Base-by-base conservation (phyloP, 495 filamentous ascomycete genomes). In the Lasiosphaeris hirsuta region DNA sequence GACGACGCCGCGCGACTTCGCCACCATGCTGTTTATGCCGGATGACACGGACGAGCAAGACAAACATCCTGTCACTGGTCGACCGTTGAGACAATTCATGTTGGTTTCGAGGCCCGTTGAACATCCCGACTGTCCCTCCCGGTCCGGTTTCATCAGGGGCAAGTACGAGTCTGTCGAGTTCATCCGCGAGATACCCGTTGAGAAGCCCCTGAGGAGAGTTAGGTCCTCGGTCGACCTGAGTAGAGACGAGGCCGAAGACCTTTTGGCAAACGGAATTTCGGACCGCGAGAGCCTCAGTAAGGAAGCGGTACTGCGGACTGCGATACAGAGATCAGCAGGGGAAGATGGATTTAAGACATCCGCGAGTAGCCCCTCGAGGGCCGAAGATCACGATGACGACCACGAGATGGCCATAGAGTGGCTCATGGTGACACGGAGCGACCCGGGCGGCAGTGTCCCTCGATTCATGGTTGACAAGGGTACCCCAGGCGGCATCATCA, bases 371-470 rank as follows among this genome's bases (percentile, higher is more conserved):
- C 6, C 30, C 52, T 8, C 39, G n/a, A 1, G 54, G 48, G 56
- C 13, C 10, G 51, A 47, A 10, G 73, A 72, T 15, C 72, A 77
- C 5, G 79, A 80, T 33, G 78, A 82, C 8, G 68, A 79, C 30
- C 82, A 83, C 47, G 61, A 70, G 40, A 63, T 61, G 56, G 87
- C 88, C 0, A 84, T 97, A 11, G 93, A 97, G 70, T 97, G 93
- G 93, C 84, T 96, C 37, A 96, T 97, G 94, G 84, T 97, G 18
- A 96, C 93, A 1, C 78, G 93, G n/a, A 92, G 87, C 69, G 91
- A 97, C 62, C 93, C 93, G 0, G 93, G 94, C 18, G 94, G 93
- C 35, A 94, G 83, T 52, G 92, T 97, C 7, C 93, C 93, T 0
- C 81, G 90, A 30, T 97, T 94, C 74, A 89, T 97, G 86, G 89